phyloP scores from a whole-genome alignment of 2,329 filamentous ascomycete species.

The Colletotrichum siamense region DNA sequence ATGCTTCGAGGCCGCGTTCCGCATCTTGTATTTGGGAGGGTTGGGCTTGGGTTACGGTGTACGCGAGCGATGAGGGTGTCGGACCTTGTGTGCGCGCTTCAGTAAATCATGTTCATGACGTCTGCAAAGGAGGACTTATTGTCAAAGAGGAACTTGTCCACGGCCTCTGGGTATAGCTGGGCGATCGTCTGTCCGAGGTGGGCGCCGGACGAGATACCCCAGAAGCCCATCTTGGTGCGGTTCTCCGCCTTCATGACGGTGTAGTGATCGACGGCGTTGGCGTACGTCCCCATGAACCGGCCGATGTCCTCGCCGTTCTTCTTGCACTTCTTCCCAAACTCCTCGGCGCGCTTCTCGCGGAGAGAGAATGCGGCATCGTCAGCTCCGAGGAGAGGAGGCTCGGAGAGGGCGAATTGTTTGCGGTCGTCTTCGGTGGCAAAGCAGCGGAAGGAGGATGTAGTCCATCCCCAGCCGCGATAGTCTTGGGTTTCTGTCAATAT shows the following conservation, averaged over 20 bases:
- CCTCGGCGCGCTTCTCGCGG: neutral
- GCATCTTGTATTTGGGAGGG: neutral
- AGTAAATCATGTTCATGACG: rapidly evolving
- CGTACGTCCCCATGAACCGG: slow-evolving; percentile 4
- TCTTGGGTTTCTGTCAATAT: neutral
- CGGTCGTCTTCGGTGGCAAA: slow-evolving; percentile 2
- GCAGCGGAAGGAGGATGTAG: neutral
- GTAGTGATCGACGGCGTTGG: slow-evolving; percentile 6
- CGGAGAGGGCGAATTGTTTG: neutral
- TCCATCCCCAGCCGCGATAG: neutral
- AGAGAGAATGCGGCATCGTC: neutral
- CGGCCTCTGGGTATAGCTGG: neutral
- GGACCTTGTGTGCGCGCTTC: neutral
- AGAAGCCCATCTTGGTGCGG: slow-evolving; percentile 5
- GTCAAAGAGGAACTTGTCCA: slow-evolving; percentile 6
- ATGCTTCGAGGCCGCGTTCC: neutral
- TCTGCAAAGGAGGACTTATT: neutral
- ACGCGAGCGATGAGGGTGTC: neutral
- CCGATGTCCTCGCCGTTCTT: neutral
- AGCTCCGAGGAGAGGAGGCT: neutral
- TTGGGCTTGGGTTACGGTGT: neutral
- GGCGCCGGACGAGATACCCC: neutral
- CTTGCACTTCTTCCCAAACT: neutral
- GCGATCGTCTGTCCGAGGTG: neutral
- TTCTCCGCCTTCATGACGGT: slow-evolving; percentile 4